These are phyloP conservation scores for Arthonia radiata DNA, from an alignment of 495 filamentous ascomycete species.

Conservation along the genomic window DNA sequence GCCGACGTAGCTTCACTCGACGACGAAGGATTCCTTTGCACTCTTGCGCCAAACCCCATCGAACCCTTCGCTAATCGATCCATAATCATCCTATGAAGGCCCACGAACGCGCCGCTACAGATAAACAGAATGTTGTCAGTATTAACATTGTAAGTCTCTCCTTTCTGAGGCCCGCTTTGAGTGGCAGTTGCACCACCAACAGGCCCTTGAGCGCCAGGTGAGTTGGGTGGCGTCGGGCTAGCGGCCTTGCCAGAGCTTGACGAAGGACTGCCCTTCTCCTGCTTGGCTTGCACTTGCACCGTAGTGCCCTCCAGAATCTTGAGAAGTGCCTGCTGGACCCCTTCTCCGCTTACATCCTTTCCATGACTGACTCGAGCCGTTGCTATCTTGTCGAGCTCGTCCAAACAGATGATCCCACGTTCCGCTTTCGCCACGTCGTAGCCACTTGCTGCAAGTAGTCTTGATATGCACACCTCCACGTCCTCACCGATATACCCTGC, in stretches of 20 bases:
- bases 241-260: conserved; percentile 13
- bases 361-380: conserved; percentile 40
- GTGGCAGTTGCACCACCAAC: conserved; percentile 4
- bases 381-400: conserved; percentile 94
- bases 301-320: conserved; percentile 96
- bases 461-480: conserved; percentile 74
- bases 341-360: conserved; percentile 75
- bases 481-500: conserved; percentile 96
- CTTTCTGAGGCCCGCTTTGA: no score
- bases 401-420: conserved; percentile 78
- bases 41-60: conserved; percentile 74
- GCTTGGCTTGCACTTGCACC: conserved; percentile 65
- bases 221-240: conserved; percentile 2
- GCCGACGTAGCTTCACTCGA: no score
- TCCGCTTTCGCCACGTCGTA: conserved; percentile 73
- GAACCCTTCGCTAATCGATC: conserved; percentile 67
- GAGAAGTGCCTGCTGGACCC: conserved; percentile 83
- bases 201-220: conserved; percentile 5
- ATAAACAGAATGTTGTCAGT: conserved; percentile 95
- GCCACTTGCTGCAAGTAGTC: conserved; percentile 69
- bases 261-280: conserved; percentile 38
- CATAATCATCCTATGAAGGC: conserved; percentile 68
- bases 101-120: conserved; percentile 85
- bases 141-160: conserved; percentile 70
- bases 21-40: conserved; percentile 36